A percentile compares a stretch with the other conserved stretches of the same genome.
phyloP scores from a whole-genome alignment of 352 stramenopile genomes.

The Pythium dissotocum region DNA sequence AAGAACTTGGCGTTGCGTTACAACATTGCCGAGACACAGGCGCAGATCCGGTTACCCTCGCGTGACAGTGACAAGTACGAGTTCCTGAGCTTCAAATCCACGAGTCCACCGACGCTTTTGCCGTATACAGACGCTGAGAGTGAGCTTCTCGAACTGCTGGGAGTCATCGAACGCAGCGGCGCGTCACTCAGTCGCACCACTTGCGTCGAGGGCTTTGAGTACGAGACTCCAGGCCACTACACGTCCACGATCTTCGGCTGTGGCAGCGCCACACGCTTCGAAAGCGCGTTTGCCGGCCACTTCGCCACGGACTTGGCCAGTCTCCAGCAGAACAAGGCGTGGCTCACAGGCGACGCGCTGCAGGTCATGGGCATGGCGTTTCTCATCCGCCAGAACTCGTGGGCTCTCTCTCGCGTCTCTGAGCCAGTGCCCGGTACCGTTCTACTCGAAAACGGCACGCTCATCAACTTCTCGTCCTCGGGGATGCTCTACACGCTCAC shows the following conservation, averaged over 20 bases:
- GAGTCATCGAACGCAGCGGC: constrained; percentile 8
- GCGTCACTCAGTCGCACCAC: background rate
- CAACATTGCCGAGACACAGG: constrained; percentile 16
- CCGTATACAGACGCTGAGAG: constrained; percentile 11
- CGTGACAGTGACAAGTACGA: background rate
- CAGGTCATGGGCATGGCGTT: constrained; percentile 17
- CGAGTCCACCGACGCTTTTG: background rate
- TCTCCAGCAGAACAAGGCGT: constrained; percentile 28
- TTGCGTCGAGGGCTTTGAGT: constrained; percentile 25
- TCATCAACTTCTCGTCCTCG: constrained; percentile 28
- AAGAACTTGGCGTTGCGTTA: constrained; percentile 7
- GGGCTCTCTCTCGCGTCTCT: background rate
- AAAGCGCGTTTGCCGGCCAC: constrained; percentile 16
- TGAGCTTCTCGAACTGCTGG: constrained; percentile 21
- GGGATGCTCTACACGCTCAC: constrained; percentile 15
- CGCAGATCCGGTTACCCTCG: constrained; percentile 4
- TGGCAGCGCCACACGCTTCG: constrained; percentile 4
- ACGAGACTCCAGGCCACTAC: constrained; percentile 14
- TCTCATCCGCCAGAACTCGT: constrained; percentile 22
- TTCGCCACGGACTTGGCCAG: constrained; percentile 1
- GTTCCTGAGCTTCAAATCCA: background rate
- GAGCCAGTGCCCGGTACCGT: background rate
- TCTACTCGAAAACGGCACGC: constrained; percentile 6
- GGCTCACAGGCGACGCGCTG: constrained; percentile 21
- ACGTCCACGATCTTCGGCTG: constrained; percentile 18